Percentiles rank a stretch among this genome's conserved stretches.
These are phyloP conservation scores for Wickerhamomyces subpelliculosus DNA, from an alignment of 805 yeast species.

Conservation along the genomic window DNA sequence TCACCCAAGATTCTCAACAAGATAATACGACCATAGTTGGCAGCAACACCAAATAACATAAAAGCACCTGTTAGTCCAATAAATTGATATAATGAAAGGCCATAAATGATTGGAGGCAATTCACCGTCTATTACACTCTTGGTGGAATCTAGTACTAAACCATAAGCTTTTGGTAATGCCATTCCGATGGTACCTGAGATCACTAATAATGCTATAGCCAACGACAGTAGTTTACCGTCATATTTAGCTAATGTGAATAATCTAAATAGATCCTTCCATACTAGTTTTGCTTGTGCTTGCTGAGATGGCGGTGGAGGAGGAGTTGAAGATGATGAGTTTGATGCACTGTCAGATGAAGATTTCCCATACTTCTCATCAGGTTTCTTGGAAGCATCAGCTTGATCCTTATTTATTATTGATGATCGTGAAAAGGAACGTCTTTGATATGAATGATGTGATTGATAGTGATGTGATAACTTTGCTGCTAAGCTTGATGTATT, in stretches of 20 bases:
- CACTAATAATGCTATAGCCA: conserved; percentile 38
- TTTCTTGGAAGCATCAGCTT: not conserved
- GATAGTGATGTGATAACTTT: not conserved
- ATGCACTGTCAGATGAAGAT: not conserved
- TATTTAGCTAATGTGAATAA: conserved; percentile 35
- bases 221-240: conserved; percentile 36
- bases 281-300: not conserved
- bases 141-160: conserved; percentile 44
- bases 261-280: conserved; percentile 25
- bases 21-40: conserved; percentile 72
- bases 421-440: not conserved
- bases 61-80: conserved; percentile 42
- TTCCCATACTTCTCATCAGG: not conserved
- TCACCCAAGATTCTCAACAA: conserved; percentile 76
- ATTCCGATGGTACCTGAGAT: conserved; percentile 43
- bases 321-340: not conserved
- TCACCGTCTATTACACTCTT: conserved; percentile 26
- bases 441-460: not conserved
- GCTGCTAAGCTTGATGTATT: too few species aligned
- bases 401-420: too few species aligned
- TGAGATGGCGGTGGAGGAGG: too few species aligned
- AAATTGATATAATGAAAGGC: conserved; percentile 55
- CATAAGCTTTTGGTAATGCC: conserved; percentile 51
- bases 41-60: conserved; percentile 50
- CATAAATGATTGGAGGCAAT: conserved; percentile 33